phyloP scores from a whole-genome alignment of 1,284 basidiomycete genomes.

The Trametes versicolor region DNA sequence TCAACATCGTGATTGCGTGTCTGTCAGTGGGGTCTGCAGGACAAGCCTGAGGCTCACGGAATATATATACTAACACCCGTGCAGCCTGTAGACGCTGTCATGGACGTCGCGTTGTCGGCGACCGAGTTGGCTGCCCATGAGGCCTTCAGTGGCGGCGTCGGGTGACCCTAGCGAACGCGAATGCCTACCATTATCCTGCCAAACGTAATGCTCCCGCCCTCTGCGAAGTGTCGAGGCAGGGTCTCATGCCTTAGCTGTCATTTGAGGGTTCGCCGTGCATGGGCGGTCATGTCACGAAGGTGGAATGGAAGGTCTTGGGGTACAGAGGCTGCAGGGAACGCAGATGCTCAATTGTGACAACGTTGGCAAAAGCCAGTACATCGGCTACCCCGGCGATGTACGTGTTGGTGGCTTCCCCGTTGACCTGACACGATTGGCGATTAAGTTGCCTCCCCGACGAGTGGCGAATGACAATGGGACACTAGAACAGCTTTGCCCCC shows the following conservation, averaged over 20 bases:
- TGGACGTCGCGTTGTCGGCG: background rate
- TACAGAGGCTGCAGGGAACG: background rate
- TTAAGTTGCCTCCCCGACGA: too few relatives aligned
- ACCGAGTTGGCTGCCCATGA: background rate
- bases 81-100: background rate
- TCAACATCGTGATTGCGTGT: background rate
- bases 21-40: background rate
- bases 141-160: background rate
- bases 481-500: too few relatives aligned
- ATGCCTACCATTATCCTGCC: background rate
- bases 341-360: background rate
- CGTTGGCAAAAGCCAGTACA: background rate
- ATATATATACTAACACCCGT: background rate
- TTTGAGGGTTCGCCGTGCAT: background rate
- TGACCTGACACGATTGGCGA: too few relatives aligned
- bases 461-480: too few relatives aligned
- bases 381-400: background rate
- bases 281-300: background rate
- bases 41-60: background rate
- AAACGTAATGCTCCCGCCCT: conserved; percentile 1
- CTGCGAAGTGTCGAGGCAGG: background rate
- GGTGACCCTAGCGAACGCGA: conserved; percentile 4
- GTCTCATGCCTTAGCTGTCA: background rate
- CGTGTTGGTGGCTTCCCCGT: background rate
- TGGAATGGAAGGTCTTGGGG: background rate